A percentile compares a stretch with the other conserved stretches of the same genome.
phyloP scores from a whole-genome alignment of 2,329 filamentous ascomycete species.

The Atkinsonella hypoxylon region DNA sequence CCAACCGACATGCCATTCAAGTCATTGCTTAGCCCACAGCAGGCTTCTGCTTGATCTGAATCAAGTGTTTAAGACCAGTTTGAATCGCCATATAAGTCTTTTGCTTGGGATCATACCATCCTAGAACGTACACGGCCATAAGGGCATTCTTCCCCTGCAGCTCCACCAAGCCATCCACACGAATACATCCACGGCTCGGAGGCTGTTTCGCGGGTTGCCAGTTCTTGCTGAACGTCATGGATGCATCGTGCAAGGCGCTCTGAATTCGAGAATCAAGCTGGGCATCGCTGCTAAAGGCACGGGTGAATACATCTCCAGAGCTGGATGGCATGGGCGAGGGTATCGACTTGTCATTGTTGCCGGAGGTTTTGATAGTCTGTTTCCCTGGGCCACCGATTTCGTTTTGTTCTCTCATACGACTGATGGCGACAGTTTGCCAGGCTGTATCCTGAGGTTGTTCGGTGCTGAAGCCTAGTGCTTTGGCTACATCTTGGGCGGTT shows the following conservation, averaged over 20 bases:
- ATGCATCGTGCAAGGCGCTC: slow-evolving; percentile 20
- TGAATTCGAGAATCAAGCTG: slow-evolving; percentile 24
- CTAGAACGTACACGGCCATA: slow-evolving; percentile 38
- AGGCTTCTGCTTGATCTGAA: slow-evolving; percentile 28
- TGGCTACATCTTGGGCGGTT: slow-evolving; percentile 30
- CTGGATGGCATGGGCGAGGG: slow-evolving; percentile 14
- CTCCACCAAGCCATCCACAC: slow-evolving; percentile 43
- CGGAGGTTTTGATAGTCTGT: slow-evolving; percentile 13
- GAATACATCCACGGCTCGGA: slow-evolving; percentile 38
- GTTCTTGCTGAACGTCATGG: slow-evolving; percentile 27
- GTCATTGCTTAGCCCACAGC: slow-evolving; percentile 15
- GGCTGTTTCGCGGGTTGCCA: slow-evolving; percentile 32
- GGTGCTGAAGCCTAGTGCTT: slow-evolving; percentile 31
- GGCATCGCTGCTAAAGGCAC: slow-evolving; percentile 14
- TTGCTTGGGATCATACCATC: slow-evolving; percentile 45
- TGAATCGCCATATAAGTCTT: slow-evolving; percentile 30
- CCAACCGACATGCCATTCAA: neutral
- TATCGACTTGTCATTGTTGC: slow-evolving; percentile 14
- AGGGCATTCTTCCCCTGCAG: slow-evolving; percentile 32
- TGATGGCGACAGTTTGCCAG: slow-evolving; percentile 21
- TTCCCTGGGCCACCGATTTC: slow-evolving; percentile 12
- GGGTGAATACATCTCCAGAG: slow-evolving; percentile 14
- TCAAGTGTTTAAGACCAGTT: slow-evolving; percentile 29
- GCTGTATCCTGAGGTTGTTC: slow-evolving; percentile 15
- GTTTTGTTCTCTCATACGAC: slow-evolving; percentile 16